Base-by-base conservation (phyloP, 208 protist genomes). In the Trichomonas tenax region DNA sequence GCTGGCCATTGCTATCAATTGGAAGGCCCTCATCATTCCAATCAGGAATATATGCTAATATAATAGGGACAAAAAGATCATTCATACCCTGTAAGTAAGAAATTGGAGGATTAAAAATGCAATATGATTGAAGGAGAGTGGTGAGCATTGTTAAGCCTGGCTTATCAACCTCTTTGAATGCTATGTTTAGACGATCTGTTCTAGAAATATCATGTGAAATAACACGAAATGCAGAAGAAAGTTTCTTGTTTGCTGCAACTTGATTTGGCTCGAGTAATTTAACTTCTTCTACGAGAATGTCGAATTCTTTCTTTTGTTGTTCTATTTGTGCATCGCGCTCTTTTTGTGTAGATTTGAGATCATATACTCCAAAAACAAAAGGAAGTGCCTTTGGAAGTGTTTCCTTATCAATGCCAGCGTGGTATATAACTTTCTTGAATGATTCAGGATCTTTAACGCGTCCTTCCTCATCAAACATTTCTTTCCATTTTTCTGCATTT, bases 1-100 rank as follows among this genome's bases (percentile, higher is more conserved):
- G 9, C 17, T 93, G 0, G 0, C 86, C 86, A 51, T 51, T 15
- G 41, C 0, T 21, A 38, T 93, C 44, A 31, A 93, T 34, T 34
- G 86, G 86, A 2, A 9, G 8, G 15, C 86, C 44, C 15, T 93
- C 86, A 38, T 93, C 86, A 0, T 34, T 26, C 86, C 86, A 93
- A 6, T 58, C 11, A 38, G 86, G 86, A 93, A 93, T 93, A 38
- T 93, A 93, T 34, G 86, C 41, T 51, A 93, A 51, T 11, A 93
- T 93, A 15, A 93, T 48, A 11, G 86, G 86, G 36, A 93, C 86
- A 15, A 93, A 93, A 8, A 93, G 31, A 93, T 93, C 86, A 36
- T 93, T 93, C 86, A 93, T 93, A 21, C 86, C 86, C 51, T 93
- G 86, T 38, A 93, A 58, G 51, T 93, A 93, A 17, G 40, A 41